Percentiles rank a stretch among this genome's conserved stretches.
phyloP scores from a whole-genome alignment of 305 asterid species.

The Fraxinus velutina region DNA sequence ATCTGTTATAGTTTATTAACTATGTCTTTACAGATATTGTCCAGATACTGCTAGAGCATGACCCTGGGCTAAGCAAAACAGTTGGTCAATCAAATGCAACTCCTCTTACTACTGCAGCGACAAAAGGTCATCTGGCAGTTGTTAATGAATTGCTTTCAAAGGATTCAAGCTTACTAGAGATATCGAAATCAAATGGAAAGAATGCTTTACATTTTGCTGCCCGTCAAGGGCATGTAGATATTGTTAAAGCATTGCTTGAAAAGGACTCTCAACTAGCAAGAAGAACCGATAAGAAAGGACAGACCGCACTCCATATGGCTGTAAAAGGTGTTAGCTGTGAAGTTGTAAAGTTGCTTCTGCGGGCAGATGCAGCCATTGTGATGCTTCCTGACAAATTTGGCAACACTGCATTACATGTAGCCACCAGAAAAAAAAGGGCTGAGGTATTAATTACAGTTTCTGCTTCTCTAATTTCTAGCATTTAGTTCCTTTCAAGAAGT shows the following conservation, averaged over 20 bases:
- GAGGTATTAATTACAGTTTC: constrained; percentile 46
- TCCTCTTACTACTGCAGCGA: constrained; percentile 80
- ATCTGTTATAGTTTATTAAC: not conserved
- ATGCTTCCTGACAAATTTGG: constrained; percentile 82
- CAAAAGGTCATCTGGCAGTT: constrained; percentile 71
- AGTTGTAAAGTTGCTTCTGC: constrained; percentile 71
- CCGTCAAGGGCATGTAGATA: constrained; percentile 73
- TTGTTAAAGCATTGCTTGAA: constrained; percentile 65
- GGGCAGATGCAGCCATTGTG: constrained; percentile 75
- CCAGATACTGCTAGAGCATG: constrained; percentile 61
- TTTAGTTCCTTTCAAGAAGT: not conserved
- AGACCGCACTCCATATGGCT: constrained; percentile 82
- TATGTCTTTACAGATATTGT: constrained; percentile 47
- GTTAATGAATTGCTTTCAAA: constrained; percentile 66
- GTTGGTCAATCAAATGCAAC: constrained; percentile 74
- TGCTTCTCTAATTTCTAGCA: not conserved
- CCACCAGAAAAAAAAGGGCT: constrained; percentile 70
- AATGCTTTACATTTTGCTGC: constrained; percentile 78
- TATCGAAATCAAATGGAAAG: constrained; percentile 69
- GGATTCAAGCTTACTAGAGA: constrained; percentile 64
- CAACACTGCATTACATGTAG: constrained; percentile 69
- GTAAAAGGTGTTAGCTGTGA: constrained; percentile 68
- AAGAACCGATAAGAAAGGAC: constrained; percentile 81
- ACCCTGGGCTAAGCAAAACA: constrained; percentile 60
- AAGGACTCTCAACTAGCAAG: constrained; percentile 69